Evolutionary conservation across 78 protist species (phyloP), one percentile per base, ranked within the genome.

Genomic region (Trichosphaerium sp.): DNA sequence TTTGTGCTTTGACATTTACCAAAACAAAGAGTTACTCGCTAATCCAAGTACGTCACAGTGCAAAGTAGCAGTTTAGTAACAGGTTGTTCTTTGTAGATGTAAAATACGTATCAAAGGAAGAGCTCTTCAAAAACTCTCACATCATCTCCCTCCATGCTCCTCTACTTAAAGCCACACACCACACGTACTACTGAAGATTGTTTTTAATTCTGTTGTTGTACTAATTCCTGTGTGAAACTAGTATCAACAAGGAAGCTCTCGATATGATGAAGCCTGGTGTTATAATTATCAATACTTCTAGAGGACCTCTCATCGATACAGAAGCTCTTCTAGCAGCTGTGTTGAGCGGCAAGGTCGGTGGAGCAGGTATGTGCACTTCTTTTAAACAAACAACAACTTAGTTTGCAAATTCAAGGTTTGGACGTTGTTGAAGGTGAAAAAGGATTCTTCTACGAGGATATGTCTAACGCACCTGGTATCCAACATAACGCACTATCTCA

Each of bases 391-490:
- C 44, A 57, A n/a, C 62, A 57, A 18, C 62, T 26, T 25, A 4
- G 0, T n/a, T 39, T 71, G 41, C 71, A 56, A 37, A 0, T 56
- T 2, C 69, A 48, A 23, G 88, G 80, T 14, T 0, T 90, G 31
- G 95, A 90, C 57, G 95, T 90, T 51, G 83, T 84, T 70, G 95
- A 90, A 28, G 65, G 76, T 3, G 95, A 90, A 66, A 26, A 21
- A 4, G 77, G 34, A 23, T 49, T 51, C 67, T 90, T 87, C 77
- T 90, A 76, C 66, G 55, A 82, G 59, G 88, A 89, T 66, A 12
- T 7, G 28, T 66, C 74, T 28, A 14, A 26, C 7, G 84, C 26
- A 35, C 3, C 14, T 1, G 59, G 52, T 60, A 59, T 85, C 18
- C 39, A 38, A 29, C 91, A 89, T 52, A 88, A 81, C 69, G 41